Percentiles rank a stretch among this genome's conserved stretches.
phyloP scores from a whole-genome alignment of 2,329 filamentous ascomycete genomes.

The Epichloe brachyelytri region DNA sequence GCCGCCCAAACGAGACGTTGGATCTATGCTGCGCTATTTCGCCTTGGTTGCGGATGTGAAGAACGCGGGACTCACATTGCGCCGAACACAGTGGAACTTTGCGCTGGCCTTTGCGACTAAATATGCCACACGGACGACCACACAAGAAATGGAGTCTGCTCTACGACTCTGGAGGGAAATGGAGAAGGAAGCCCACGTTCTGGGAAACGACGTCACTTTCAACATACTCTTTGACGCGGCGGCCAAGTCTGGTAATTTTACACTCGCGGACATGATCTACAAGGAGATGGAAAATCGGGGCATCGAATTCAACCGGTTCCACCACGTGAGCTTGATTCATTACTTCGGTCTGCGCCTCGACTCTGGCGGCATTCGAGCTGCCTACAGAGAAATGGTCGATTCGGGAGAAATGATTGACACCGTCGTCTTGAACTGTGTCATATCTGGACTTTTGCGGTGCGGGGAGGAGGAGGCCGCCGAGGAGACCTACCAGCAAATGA shows the following conservation, averaged over 20 bases:
- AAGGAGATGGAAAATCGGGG: constrained; percentile 64
- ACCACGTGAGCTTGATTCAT: constrained; percentile 70
- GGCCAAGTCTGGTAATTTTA: constrained; percentile 71
- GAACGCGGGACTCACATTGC: constrained; percentile 55
- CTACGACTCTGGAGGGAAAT: constrained; percentile 79
- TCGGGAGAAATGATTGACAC: constrained; percentile 82
- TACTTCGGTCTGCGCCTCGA: constrained; percentile 68
- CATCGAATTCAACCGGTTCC: constrained; percentile 61
- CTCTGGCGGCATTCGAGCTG: constrained; percentile 57
- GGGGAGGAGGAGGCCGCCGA: constrained; percentile 68
- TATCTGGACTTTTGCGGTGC: constrained; percentile 62
- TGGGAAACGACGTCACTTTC: constrained; percentile 69
- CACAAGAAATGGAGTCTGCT: constrained; percentile 44
- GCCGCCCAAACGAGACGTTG: constrained; percentile 40
- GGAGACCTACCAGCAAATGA: constrained; percentile 76
- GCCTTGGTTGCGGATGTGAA: constrained; percentile 75
- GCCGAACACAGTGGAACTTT: constrained; percentile 63
- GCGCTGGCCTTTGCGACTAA: constrained; percentile 69
- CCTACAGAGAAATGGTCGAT: constrained; percentile 74
- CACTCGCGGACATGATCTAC: constrained; percentile 72
- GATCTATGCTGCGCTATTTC: constrained; percentile 70
- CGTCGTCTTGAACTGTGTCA: constrained; percentile 73
- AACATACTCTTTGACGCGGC: constrained; percentile 87
- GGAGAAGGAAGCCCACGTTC: constrained; percentile 57
- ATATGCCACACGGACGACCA: constrained; percentile 49